Percentiles rank a stretch among this genome's conserved stretches.
These are phyloP conservation scores for Thielaviopsis musarum DNA, from an alignment of 2,329 filamentous ascomycete genomes.

Conservation along the genomic window DNA sequence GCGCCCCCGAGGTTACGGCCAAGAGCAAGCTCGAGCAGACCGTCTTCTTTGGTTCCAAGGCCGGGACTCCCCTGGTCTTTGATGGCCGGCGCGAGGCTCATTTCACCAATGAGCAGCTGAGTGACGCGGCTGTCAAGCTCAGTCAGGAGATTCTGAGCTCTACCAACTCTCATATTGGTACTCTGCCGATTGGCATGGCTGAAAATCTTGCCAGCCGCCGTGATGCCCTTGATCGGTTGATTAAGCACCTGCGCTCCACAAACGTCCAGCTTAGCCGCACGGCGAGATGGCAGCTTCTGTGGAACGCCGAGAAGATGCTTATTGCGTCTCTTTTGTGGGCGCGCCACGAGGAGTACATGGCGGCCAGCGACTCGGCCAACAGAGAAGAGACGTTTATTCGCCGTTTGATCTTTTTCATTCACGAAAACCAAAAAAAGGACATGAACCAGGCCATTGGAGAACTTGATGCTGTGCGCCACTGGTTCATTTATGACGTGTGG, in stretches of 20 bases:
- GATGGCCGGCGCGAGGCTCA: constrained; percentile 46
- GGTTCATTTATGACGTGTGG: constrained; percentile 64
- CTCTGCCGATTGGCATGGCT: constrained; percentile 58
- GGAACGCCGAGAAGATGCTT: constrained; percentile 77
- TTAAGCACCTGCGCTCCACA: constrained; percentile 49
- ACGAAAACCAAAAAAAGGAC: constrained; percentile 57
- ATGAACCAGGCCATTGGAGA: constrained; percentile 49
- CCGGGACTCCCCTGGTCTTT: constrained; percentile 79
- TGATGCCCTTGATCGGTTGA: constrained; percentile 58
- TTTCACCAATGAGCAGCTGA: constrained; percentile 55
- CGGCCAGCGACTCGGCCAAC: constrained; percentile 38
- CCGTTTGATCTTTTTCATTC: constrained; percentile 57
- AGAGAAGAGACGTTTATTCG: constrained; percentile 27
- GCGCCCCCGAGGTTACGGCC: constrained; percentile 50
- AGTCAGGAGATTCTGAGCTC: constrained; percentile 73
- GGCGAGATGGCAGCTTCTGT: constrained; percentile 67
- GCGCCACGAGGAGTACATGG: constrained; percentile 53
- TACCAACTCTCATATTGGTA: constrained; percentile 55
- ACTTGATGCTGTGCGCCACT: constrained; percentile 65
- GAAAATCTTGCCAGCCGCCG: constrained; percentile 61
- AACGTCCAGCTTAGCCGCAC: constrained; percentile 47
- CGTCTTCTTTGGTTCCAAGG: constrained; percentile 73
- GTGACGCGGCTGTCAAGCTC: constrained; percentile 58
- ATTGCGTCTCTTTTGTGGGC: constrained; percentile 69
- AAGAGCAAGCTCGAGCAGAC: constrained; percentile 88